Percentiles rank a stretch among this genome's conserved stretches.
These are phyloP conservation scores for Gaeumannomyces tritici DNA, from an alignment of 2,329 filamentous ascomycete genomes.

Conservation along the genomic window DNA sequence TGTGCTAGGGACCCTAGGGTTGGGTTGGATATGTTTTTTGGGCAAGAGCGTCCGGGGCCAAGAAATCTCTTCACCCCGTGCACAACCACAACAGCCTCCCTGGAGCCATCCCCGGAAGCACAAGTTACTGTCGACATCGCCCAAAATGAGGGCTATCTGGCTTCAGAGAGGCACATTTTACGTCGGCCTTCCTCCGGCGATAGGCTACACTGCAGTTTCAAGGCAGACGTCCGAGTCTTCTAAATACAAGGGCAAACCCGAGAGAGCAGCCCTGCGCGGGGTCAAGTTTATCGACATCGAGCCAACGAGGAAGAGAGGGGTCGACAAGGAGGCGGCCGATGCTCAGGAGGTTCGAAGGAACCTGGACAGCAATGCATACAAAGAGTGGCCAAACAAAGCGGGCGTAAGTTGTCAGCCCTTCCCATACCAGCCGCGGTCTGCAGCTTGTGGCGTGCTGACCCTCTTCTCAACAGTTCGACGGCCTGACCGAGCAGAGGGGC, in stretches of 20 bases:
- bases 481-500: slow-evolving; percentile 54
- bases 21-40: no score
- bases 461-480: slow-evolving; percentile 47
- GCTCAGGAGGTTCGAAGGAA: not conserved
- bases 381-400: slow-evolving; percentile 12
- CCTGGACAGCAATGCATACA: not conserved
- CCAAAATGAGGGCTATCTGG: not conserved
- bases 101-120: no score
- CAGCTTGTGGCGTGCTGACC: not conserved
- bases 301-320: not conserved
- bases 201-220: not conserved
- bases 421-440: not conserved
- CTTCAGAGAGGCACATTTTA: not conserved
- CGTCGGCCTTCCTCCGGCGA: not conserved
- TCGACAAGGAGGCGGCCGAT: not conserved
- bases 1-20: no score
- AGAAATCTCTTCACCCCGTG: no score
- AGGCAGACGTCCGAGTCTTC: not conserved
- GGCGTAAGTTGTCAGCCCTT: slow-evolving; percentile 7
- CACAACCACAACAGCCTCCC: no score
- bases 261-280: not conserved
- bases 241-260: not conserved
- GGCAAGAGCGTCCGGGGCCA: no score
- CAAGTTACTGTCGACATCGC: no score
- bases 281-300: not conserved